Base-by-base conservation (phyloP, 257 asterid genomes). In the Ehretia macrophylla region DNA sequence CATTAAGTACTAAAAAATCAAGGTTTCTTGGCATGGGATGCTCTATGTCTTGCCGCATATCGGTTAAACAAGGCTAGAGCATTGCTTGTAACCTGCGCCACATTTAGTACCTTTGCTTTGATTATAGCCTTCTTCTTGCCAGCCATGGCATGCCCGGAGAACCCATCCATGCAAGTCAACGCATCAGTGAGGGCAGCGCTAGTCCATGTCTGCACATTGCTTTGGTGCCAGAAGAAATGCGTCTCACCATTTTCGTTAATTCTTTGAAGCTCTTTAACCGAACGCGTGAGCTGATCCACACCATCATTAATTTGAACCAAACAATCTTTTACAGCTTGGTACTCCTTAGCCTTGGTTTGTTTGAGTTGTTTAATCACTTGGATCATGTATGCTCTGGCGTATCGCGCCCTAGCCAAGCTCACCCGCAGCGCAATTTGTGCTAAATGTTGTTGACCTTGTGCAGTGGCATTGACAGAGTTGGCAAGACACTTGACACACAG, bases 231-330 rank as follows among this genome's bases (percentile, higher is more conserved):
- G 8, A 60, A 64, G 53, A 83, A 81, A 10, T 79, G 68, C 0
- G 45, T 58, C 21, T 58, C 83, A 0, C 35, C 64, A 9, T 68
- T 75, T 0, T 63, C 17, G 37, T 68, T 67, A 23, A 85, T 81
- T 12, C 51, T 66, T 6, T 72, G 74, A 4, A 79, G 48, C 73
- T 83, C 95, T 16, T 57, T 73, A 11, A 85, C 76, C 32, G 88
- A 75, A 17, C 77, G 77, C n/a, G 81, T 57, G 8, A 85, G 70
- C 40, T 82, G 87, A 8, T 54, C 75, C 2, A 81, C 91, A 3
- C 95, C 80, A n/a, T 85, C 88, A 4, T 74, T 66, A 51, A 87
- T 87, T 51, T 87, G 96, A 14, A 70, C 79, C 32, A 85, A 66
- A 48, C 94, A 87, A n/a, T 87, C 88, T 14, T 52, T 66, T 42